Conservation (phyloP, 257 asterid genomes). For the Fraxinus quadrangulata region DNA sequence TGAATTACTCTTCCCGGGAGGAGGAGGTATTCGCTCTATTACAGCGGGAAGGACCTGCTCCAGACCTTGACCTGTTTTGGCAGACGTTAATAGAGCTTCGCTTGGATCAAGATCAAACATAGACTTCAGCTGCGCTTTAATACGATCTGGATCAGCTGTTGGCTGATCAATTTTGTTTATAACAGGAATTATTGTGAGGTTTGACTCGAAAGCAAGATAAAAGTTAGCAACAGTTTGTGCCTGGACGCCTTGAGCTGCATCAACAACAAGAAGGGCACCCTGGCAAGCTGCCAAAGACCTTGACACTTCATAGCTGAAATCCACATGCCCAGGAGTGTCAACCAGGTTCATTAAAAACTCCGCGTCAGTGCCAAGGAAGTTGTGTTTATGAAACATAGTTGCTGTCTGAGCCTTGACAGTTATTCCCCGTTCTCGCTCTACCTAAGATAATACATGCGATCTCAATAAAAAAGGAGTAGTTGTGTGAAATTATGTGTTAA, state of each 20-base stretch:
- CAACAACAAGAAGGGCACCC: slow-evolving; percentile 94
- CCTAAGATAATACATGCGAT: slow-evolving; percentile 51
- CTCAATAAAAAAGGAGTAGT: slow-evolving; percentile 17
- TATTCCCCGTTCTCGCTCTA: slow-evolving; percentile 96
- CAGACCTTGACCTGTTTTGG: slow-evolving; percentile 93
- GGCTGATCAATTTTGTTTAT: slow-evolving; percentile 98
- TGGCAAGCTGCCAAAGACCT: slow-evolving; percentile 99
- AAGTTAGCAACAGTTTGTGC: slow-evolving; percentile 98
- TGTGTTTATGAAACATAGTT: slow-evolving; percentile 88
- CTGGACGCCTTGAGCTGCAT: slow-evolving; percentile 98
- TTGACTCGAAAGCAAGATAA: slow-evolving; percentile 91
- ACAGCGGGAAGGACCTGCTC: slow-evolving; percentile 96
- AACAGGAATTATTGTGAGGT: slow-evolving; percentile 76
- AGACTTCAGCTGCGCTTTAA: slow-evolving; percentile 85
- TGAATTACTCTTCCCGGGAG: slow-evolving; percentile 63
- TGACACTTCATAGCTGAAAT: slow-evolving; percentile 93
- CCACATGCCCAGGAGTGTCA: slow-evolving; percentile 99
- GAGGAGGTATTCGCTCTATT: slow-evolving; percentile 87
- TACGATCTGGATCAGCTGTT: slow-evolving; percentile 96
- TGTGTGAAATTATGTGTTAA: background rate
- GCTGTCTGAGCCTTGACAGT: slow-evolving; percentile 99
- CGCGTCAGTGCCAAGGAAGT: slow-evolving; percentile 55
- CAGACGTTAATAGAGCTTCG: slow-evolving; percentile 83
- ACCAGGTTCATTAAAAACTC: slow-evolving; percentile 73
- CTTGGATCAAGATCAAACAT: slow-evolving; percentile 91